phyloP scores from a whole-genome alignment of 768 basidiomycete genomes.

The Trametopsis cervina region DNA sequence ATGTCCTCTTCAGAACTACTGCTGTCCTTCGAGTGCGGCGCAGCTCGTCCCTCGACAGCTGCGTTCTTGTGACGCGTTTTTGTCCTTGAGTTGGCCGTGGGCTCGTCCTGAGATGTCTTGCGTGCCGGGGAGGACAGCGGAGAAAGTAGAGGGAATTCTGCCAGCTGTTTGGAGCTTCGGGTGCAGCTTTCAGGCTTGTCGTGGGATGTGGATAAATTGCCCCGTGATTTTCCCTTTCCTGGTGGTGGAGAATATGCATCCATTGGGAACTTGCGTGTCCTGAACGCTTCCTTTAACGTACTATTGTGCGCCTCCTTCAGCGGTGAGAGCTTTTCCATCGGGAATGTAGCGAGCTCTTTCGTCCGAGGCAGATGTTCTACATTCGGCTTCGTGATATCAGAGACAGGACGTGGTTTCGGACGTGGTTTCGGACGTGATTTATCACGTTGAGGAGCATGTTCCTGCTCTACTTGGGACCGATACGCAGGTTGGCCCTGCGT shows the following conservation, averaged over 20 bases:
- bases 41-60: no score
- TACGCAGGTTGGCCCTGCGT: neutral
- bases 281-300: neutral
- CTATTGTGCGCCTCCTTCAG: neutral
- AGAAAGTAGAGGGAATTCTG: neutral
- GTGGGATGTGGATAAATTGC: no score
- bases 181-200: no score
- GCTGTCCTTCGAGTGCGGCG: no score
- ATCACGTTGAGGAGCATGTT: slow-evolving; percentile 4
- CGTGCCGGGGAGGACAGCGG: neutral
- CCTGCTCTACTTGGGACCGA: slow-evolving; percentile 4
- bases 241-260: no score
- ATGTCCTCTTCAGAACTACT: no score
- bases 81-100: no score
- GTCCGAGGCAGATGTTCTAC: slow-evolving; percentile 2
- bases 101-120: no score
- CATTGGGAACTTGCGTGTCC: no score
- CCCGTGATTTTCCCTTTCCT: no score
- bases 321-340: slow-evolving; percentile 1
- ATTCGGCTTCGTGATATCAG: neutral
- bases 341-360: neutral
- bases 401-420: neutral
- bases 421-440: neutral
- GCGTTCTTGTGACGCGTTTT: no score
- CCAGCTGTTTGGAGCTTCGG: no score